These are phyloP conservation scores for Ostreobium quekettii DNA, from an alignment of 139 green algal species.

Conservation along the genomic window DNA sequence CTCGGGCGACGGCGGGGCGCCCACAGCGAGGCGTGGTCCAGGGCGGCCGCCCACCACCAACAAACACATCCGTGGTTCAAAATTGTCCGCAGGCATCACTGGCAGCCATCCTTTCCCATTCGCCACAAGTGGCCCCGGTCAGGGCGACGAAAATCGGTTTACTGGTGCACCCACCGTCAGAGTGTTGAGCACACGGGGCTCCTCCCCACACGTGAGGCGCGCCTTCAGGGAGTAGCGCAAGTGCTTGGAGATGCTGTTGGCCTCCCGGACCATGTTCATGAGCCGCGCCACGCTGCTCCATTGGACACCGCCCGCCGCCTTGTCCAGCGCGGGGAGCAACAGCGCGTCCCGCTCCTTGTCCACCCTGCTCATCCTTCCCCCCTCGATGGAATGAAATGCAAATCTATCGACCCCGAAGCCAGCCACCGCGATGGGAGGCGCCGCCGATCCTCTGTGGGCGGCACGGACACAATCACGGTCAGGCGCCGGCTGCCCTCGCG, in stretches of 20 bases:
- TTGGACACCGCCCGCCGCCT: not conserved
- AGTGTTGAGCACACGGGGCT: slow-evolving; percentile 6
- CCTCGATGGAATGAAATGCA: too few species aligned
- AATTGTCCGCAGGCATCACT: not conserved
- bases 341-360: too few species aligned
- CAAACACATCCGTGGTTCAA: not conserved
- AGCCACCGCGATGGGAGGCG: too few species aligned
- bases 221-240: slow-evolving; percentile 9
- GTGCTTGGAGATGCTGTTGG: not conserved
- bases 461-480: too few species aligned
- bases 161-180: not conserved
- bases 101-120: slow-evolving; percentile 5
- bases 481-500: too few species aligned
- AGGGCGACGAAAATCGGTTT: not conserved
- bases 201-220: not conserved
- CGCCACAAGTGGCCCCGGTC: not conserved
- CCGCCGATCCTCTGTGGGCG: too few species aligned
- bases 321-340: slow-evolving; percentile 11
- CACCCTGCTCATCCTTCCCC: too few species aligned
- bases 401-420: too few species aligned
- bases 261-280: not conserved
- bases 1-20: too few species aligned
- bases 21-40: not conserved
- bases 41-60: not conserved
- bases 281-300: slow-evolving; percentile 3